Evolutionary conservation across 2,329 filamentous ascomycete species (phyloP), one percentile per base, ranked within the genome.

Genomic region (Alternaria solani): DNA sequence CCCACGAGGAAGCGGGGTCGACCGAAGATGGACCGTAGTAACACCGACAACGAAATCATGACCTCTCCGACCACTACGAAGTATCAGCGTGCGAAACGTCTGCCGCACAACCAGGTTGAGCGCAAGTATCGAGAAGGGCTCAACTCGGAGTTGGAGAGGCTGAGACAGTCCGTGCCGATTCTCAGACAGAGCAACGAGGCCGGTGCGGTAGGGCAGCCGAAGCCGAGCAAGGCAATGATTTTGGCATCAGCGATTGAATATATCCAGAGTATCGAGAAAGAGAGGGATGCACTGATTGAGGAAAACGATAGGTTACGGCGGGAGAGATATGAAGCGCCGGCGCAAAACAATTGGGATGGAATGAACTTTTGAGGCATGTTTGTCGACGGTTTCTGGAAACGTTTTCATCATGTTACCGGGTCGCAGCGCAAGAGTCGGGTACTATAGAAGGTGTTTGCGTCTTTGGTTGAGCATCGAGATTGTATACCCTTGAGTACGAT

Each of bases 71-170:
- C 53, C 18, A 46, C 53, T 23, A 32, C 28, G 12, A 71, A 72
- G 47, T 59, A 57, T 47, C 65, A 61, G 28, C 63, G 65, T 56
- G 62, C 68, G 18, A 63, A 52, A 39, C 72, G 71, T 23, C 65
- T 71, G n/a, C 76, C 76, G 12, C 75, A 78, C 65, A 78, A 78
- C 51, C 75, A 78, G 55, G 73, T 77, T 44, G 74, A 71, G 36
- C 67, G 68, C 54, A 71, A 71, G 51, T 71, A 71, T 47, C 68
- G 68, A 42, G 68, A 71, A 48, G 74, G 74, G 16, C 66, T 76
- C 25, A 76, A 76, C 38, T 66, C 68, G 2, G 72, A 75, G 39
- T 61, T 76, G 43, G 74, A 76, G 48, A 61, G 74, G 34, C 58
- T 76, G 26, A 58, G 73, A 39, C 63, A 57, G 8, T 70, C 73